Evolutionary conservation across 345 rosid genomes (phyloP).

Genomic region (Firmiana major): DNA sequence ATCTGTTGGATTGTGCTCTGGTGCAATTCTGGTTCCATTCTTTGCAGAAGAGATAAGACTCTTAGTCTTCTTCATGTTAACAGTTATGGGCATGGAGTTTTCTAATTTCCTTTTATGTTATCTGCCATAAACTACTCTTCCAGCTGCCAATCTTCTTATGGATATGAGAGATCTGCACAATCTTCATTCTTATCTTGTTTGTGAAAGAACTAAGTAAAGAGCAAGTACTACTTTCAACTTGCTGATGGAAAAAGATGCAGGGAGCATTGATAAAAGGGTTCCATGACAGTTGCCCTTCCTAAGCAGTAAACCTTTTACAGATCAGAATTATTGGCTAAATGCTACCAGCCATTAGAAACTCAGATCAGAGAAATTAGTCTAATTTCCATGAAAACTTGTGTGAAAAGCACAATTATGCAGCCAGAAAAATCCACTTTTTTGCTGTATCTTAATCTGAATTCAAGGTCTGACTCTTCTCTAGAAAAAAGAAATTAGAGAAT

Average conservation of each 20-base stretch:
- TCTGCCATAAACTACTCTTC: not conserved
- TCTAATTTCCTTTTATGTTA: too few relatives aligned
- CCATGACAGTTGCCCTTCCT: not conserved
- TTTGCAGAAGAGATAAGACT: not conserved
- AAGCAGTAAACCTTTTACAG: not conserved
- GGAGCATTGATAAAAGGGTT: not conserved
- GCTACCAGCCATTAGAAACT: not conserved
- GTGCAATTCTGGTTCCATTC: not conserved
- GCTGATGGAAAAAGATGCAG: not conserved
- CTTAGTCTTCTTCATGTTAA: not conserved
- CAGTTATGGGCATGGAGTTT: not conserved
- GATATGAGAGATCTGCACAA: not conserved
- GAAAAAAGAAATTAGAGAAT: not conserved
- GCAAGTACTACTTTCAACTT: not conserved
- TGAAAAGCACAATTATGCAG: constrained; percentile 2
- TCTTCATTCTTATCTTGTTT: not conserved
- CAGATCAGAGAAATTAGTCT: not conserved
- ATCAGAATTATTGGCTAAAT: not conserved
- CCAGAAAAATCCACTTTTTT: not conserved
- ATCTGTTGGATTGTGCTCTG: not conserved
- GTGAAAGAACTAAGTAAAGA: not conserved
- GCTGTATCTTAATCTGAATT: not conserved
- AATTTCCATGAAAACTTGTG: not conserved
- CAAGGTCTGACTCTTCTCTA: not conserved
- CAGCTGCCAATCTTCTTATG: not conserved